Conservation (phyloP, 164 flowering plant species). For the Macadamia integrifolia region DNA sequence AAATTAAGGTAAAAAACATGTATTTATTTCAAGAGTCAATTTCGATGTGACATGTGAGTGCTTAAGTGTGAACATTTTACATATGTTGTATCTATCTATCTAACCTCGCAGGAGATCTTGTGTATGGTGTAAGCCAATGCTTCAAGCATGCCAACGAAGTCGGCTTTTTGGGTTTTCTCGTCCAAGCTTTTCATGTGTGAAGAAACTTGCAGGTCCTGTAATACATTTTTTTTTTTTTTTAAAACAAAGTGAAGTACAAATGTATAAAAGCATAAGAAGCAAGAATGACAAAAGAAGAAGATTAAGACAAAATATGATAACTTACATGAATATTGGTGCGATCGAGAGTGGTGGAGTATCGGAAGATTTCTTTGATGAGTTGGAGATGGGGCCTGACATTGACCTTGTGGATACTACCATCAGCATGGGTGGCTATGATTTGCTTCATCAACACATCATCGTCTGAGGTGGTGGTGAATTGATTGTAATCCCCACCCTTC, state of each 20-base stretch:
- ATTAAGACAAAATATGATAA: neutral
- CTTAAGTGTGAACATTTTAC: too few species aligned
- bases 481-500: conserved; percentile 17
- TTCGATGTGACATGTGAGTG: too few species aligned
- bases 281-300: neutral
- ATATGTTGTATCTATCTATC: neutral
- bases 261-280: too few species aligned
- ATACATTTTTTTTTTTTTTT: too few species aligned
- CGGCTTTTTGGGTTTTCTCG: conserved; percentile 20
- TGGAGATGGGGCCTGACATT: conserved; percentile 50
- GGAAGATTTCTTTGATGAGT: conserved; percentile 53
- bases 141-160: conserved; percentile 35
- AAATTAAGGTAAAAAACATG: too few species aligned
- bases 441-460: conserved; percentile 56
- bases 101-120: conserved; percentile 55
- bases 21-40: too few species aligned
- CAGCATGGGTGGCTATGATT: conserved; percentile 49
- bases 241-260: too few species aligned
- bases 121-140: neutral
- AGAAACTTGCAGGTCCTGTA: neutral
- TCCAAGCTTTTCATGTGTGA: conserved; percentile 21
- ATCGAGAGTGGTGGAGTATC: conserved; percentile 13
- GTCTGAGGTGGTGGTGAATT: conserved; percentile 51
- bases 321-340: neutral
- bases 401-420: conserved; percentile 48